Base-by-base conservation (phyloP, 805 yeast species). In the Cephaloascus fragrans region DNA sequence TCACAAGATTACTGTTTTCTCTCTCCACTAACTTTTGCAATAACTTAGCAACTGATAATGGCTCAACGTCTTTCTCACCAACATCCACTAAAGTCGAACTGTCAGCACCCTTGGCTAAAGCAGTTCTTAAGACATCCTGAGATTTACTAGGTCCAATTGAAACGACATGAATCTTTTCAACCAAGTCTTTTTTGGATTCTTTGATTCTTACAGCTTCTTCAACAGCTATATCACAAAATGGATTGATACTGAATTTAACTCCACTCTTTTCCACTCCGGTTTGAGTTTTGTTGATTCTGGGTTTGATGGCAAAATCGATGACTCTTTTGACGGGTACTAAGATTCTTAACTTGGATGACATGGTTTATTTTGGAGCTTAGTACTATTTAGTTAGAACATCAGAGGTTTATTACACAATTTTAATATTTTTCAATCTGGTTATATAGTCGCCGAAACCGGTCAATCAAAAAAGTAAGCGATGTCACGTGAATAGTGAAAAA, bases 151-250 rank as follows among this genome's bases (percentile, higher is more conserved):
- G 82, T 2, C 97, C 97, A 47, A 89, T 84, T 3, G 95, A 80
- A 12, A 90, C 96, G 4, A 93, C 95, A 56, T 89, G 96, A 46
- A 90, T 80, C 37, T 70, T 66, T 47, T 87, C 95, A 15, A 88
- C 95, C 37, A 74, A 58, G 8, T 57, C 72, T 52, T 80, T 79
- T 56, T 82, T 62, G 31, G 68, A 67, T 48, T 83, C 87, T 52
- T 73, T 78, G 50, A 93, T 73, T 49, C 81, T 75, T 33, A 89
- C 67, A 1, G 97, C 95, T 60, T 93, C 98, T 62, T 93, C 98
- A 39, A 93, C 77, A 6, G 98, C 98, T 56, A 93, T 93, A 62
- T 93, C 98, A 64, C 95, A 93, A 62, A 93, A 93, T 41, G 99
- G 98, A 59, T 93, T 93, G 59, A 90, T 86, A 54, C 87, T 76